Evolutionary conservation across 192 early-diverging fungal species (phyloP).

Genomic region (Pilaira anomala): DNA sequence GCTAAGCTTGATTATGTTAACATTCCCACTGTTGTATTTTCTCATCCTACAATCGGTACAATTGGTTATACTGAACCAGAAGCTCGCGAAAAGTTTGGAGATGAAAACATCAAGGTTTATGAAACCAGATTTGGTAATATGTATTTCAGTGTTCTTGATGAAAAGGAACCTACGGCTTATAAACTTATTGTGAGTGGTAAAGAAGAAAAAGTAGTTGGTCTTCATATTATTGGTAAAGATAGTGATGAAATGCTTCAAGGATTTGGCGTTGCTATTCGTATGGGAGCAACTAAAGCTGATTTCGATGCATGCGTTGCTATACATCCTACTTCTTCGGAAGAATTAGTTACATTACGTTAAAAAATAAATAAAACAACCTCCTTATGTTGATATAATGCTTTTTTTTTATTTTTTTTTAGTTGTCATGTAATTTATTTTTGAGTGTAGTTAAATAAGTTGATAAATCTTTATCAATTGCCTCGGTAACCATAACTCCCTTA

Average conservation of each 20-base stretch:
- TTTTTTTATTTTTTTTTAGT: not conserved
- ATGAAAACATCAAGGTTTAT: slow-evolving; percentile 83
- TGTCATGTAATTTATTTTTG: not conserved
- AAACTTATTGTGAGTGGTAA: slow-evolving; percentile 85
- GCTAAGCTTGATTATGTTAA: slow-evolving; percentile 89
- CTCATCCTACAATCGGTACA: slow-evolving; percentile 85
- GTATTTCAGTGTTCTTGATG: slow-evolving; percentile 78
- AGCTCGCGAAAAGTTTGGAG: slow-evolving; percentile 72
- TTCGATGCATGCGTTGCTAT: slow-evolving; percentile 95
- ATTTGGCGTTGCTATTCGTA: slow-evolving; percentile 94
- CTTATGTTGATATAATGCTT: not conserved
- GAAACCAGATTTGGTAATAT: slow-evolving; percentile 87
- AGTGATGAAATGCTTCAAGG: slow-evolving; percentile 94
- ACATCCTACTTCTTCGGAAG: slow-evolving; percentile 95
- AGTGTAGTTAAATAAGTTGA: not conserved
- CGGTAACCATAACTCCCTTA: not conserved
- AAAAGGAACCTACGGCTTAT: slow-evolving; percentile 90
- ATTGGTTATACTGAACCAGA: slow-evolving; percentile 87
- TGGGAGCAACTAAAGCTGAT: slow-evolving; percentile 99
- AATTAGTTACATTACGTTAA: slow-evolving; percentile 68
- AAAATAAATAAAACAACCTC: not conserved
- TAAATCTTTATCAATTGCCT: slow-evolving; percentile 10
- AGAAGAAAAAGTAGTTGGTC: slow-evolving; percentile 95
- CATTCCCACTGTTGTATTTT: slow-evolving; percentile 95
- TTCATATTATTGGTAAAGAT: slow-evolving; percentile 88